Base-by-base conservation (phyloP, 2,329 filamentous ascomycete species). In the Trichoderma citrinoviride region DNA sequence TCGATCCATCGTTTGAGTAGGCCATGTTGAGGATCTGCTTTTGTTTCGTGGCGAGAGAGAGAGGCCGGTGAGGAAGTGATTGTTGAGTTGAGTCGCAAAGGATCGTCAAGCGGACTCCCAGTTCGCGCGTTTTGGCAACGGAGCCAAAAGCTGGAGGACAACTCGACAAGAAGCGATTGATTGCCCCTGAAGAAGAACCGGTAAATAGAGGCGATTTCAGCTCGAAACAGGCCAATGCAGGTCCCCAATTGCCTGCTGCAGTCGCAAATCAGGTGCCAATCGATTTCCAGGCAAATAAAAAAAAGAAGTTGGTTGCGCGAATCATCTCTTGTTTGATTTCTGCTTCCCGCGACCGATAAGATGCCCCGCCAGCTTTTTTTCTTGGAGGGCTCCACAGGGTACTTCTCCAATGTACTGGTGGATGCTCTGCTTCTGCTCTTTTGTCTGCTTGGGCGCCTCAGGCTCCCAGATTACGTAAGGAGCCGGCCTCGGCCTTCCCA, bases 1-100 rank as follows among this genome's bases (percentile, higher is more conserved):
- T 72, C 76, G 78, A 77, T 72, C 73, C 75, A 70, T 76, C 75
- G 70, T 73, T 75, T 72, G 78, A 74, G 70, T 78, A 79, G 70
- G 76, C 79, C 78, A 82, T 82, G 74, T 71, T 76, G 70, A 29
- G 23, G 5, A 23, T 54, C 29, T 50, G 33, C 10, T 37, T 0
- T 68, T 69, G 47, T 46, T 41, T 21, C 27, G 63, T 47, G 49
- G 21, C 40, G 19, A 40, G 29, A 55, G 44, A 29, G 23, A 29
- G 47, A 53, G 8, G n/a, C n/a, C n/a, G n/a, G n/a, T n/a, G n/a
- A n/a, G 37, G 12, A 43, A 10, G 25, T n/a, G 27, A 40, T 27
- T 15, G 10, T 29, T 37, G 33, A 14, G 5, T 44, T 55, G 60
- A 55, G 21, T 52, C 53, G 61, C 33, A 49, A 49, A 21, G 15